Conservation (phyloP, 768 basidiomycete genomes). For the Leucosporidium yakuticum region DNA sequence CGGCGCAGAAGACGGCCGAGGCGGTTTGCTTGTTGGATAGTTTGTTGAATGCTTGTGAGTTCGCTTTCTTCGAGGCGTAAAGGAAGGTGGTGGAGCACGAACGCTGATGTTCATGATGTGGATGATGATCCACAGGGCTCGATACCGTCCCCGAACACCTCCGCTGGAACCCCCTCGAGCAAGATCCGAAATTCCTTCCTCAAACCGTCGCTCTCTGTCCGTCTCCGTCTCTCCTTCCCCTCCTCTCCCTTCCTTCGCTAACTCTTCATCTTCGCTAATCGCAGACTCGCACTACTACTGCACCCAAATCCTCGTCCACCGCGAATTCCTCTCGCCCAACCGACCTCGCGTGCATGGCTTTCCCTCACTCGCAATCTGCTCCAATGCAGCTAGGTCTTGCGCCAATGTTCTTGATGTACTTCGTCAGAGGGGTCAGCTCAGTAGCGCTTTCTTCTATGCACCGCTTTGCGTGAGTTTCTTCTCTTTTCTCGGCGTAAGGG, state of each 20-base stretch:
- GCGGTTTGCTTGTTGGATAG: conserved; percentile 17
- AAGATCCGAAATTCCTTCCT: not conserved
- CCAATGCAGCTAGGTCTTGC: conserved; percentile 72
- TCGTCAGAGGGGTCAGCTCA: conserved; percentile 43
- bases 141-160: conserved; percentile 24
- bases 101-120: not conserved
- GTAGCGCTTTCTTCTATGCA: conserved; percentile 9
- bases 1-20: conserved; percentile 4
- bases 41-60: conserved; percentile 18
- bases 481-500: conserved; percentile 43
- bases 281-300: not conserved
- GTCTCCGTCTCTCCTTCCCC: not conserved
- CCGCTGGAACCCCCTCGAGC: not conserved
- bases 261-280: not conserved
- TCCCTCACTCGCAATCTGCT: conserved; percentile 68
- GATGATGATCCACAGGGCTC: conserved; percentile 5
- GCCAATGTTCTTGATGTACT: conserved; percentile 64
- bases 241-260: not conserved
- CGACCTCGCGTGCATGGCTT: conserved; percentile 40
- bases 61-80: not conserved
- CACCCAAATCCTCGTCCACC: conserved; percentile 66
- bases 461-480: conserved; percentile 19
- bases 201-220: not conserved
- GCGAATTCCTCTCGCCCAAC: conserved; percentile 58
- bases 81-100: no score